Base-by-base conservation (phyloP, 2,329 filamentous ascomycete genomes). In the Fusarium neocosmosporiellum region DNA sequence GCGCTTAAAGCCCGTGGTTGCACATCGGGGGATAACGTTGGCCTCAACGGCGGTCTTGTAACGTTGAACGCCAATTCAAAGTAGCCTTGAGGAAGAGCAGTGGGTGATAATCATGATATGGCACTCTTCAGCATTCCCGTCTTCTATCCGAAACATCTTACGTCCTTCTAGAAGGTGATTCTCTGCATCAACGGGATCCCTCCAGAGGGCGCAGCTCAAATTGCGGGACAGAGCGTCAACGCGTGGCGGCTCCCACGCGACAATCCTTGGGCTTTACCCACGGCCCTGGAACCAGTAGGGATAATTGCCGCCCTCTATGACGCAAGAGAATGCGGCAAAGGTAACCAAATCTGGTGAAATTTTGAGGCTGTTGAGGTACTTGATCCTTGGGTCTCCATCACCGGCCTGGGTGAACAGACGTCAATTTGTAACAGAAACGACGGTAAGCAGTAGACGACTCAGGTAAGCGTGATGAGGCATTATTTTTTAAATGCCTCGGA, bases 351-450 rank as follows among this genome's bases (percentile, higher is more conserved):
- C 16, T 11, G 27, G 59, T 14, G 33, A 46, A 39, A 27, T 39
- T 2, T 13, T 5, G 59, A 9, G 11, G 18, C 2, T 50, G 29
- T 7, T 36, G 29, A 29, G 33, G 33, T n/a, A 33, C 22, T 37
- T 36, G 33, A 13, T 34, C 31, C 24, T 22, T 54, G 46, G 9
- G 8, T 50, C 29, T 37, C 48, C 41, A 43, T 24, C 13, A 9
- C 9, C 20, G 24, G 7, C 7, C 20, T 43, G 7, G 41, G 41
- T n/a, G 16, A 18, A 22, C 13, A 13, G 34, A 29, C 22, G 16
- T 9, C 18, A 24, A 61, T 61, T 61, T 31, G 41, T 61, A 61
- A 61, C 31, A n/a, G 59, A 61, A 50, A 36, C 59, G 22, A 37
- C 31, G 6, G 14, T 31, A 46, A 22, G 16, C 16, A 31, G 48